A percentile compares a stretch with the other conserved stretches of the same genome.
phyloP scores from a whole-genome alignment of 2,329 filamentous ascomycete species.

The Colletotrichum higginsianum region DNA sequence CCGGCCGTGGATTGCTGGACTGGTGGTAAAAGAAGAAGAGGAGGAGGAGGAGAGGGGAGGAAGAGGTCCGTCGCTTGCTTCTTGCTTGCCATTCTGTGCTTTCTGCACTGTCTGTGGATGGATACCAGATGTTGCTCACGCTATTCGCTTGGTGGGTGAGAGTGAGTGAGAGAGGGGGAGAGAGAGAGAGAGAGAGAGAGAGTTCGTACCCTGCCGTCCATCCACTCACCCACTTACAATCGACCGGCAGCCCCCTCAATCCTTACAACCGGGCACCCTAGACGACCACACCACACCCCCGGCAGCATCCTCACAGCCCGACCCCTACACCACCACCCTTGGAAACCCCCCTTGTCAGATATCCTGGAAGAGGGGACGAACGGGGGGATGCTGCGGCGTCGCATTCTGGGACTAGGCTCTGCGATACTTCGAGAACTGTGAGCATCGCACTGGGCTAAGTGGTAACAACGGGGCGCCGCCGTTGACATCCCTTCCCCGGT shows the following conservation, averaged over 20 bases:
- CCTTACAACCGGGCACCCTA: conserved; percentile 29
- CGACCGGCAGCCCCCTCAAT: conserved; percentile 32
- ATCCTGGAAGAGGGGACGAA: conserved; percentile 40
- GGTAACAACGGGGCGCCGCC: conserved; percentile 28
- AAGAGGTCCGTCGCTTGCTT: conserved; percentile 5
- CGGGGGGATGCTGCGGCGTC: conserved; percentile 36
- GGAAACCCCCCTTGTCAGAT: conserved; percentile 20
- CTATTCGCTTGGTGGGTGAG: conserved; percentile 24
- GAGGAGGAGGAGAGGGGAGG: too few relatives aligned
- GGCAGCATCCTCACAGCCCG: conserved; percentile 28
- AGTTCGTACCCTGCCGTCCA: conserved; percentile 5
- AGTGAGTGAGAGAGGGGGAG: conserved; percentile 16
- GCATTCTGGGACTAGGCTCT: conserved; percentile 40
- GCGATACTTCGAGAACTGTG: conserved; percentile 8
- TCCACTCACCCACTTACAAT: conserved; percentile 22
- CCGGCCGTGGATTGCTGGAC: not conserved
- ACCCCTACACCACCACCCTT: conserved; percentile 31
- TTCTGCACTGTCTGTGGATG: not conserved
- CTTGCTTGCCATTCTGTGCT: conserved; percentile 10
- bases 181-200: conserved; percentile 19
- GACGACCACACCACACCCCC: conserved; percentile 19
- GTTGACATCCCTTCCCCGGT: conserved; percentile 22
- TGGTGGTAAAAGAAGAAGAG: too few relatives aligned
- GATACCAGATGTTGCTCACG: conserved; percentile 12
- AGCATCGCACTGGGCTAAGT: conserved; percentile 24